Base-by-base conservation (phyloP, 2,329 filamentous ascomycete genomes). In the Botrytis deweyae region DNA sequence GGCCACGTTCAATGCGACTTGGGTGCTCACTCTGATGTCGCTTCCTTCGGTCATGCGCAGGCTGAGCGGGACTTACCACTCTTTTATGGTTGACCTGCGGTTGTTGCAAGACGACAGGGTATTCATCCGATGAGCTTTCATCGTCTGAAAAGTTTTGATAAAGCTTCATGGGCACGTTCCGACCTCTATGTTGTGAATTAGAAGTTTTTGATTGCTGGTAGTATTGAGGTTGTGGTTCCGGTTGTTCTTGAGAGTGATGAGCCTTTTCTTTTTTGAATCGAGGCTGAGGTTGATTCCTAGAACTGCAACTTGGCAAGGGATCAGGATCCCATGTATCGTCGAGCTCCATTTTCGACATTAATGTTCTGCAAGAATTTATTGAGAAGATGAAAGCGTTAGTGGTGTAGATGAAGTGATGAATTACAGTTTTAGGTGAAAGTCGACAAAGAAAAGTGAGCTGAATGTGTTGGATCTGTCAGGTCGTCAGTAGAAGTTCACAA, bases 11-110 rank as follows among this genome's bases (percentile, higher is more conserved):
- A 33, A 16, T 10, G 14, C n/a, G 29, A 36, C 38, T 46, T 42
- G 70, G 61, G 20, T 65, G 46, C n/a, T 72, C 46, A 46, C 70
- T 72, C 49, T 72, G 70, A 44, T 67, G 61, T 36, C 70, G 46
- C 65, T 72, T 72, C 4, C n/a, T 20, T 66, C 59, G 33, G 3
- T 18, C 38, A 2, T 38, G 38, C 5, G 20, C 22, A 33, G 29
- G 36, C 20, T 58, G 33, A 42, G 22, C 10, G 3, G n/a, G 38
- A n/a, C 22, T 42, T 59, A n/a, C 36, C 12, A 22, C 38, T 36
- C 70, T 65, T 46, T 72, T 72, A 16, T 58, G 20, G 36, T 46
- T 58, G n/a, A 33, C 12, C n/a, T 68, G 66, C 2, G 49, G 49
- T 25, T 42, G 66, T 52, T 33, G 46, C 49, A 55, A 25, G 18